Conservation (phyloP, 306 rosid species). For the Trifolium pratense region DNA sequence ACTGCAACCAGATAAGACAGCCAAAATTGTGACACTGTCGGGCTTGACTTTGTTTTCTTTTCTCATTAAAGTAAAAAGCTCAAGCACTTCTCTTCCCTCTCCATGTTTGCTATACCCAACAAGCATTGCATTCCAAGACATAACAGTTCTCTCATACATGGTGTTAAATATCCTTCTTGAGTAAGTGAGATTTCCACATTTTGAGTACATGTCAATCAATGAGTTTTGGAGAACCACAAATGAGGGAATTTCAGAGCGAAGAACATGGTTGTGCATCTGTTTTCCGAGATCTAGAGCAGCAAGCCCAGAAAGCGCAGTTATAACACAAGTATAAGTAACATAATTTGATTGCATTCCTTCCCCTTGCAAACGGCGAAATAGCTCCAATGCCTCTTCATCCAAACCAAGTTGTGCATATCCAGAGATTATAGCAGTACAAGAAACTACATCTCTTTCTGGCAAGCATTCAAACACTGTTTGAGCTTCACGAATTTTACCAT, state of each 20-base stretch:
- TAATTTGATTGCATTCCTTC: slow-evolving; percentile 85
- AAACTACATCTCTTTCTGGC: slow-evolving; percentile 85
- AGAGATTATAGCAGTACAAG: slow-evolving; percentile 84
- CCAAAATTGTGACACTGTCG: slow-evolving; percentile 75
- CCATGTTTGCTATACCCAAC: slow-evolving; percentile 91
- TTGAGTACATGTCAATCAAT: slow-evolving; percentile 89
- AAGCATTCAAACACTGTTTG: slow-evolving; percentile 62
- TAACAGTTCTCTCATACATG: slow-evolving; percentile 72
- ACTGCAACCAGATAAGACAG: slow-evolving; percentile 89
- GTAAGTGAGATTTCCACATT: slow-evolving; percentile 80
- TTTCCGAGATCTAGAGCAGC: slow-evolving; percentile 87
- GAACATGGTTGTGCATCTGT: slow-evolving; percentile 78
- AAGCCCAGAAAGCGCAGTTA: slow-evolving; percentile 88
- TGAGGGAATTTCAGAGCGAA: slow-evolving; percentile 61
- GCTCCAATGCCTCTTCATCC: slow-evolving; percentile 74
- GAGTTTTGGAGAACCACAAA: slow-evolving; percentile 85
- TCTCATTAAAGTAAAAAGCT: slow-evolving; percentile 72
- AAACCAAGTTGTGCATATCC: slow-evolving; percentile 89
- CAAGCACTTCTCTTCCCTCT: slow-evolving; percentile 77
- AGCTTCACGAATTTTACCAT: slow-evolving; percentile 77
- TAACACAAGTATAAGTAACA: slow-evolving; percentile 79
- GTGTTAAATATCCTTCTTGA: slow-evolving; percentile 70
- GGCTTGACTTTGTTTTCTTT: slow-evolving; percentile 70
- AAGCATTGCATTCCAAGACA: slow-evolving; percentile 95
- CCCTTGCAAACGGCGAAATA: slow-evolving; percentile 65